These are phyloP conservation scores for Lolium perenne DNA, from an alignment of 176 grass and related monocot genomes.

Conservation along the genomic window DNA sequence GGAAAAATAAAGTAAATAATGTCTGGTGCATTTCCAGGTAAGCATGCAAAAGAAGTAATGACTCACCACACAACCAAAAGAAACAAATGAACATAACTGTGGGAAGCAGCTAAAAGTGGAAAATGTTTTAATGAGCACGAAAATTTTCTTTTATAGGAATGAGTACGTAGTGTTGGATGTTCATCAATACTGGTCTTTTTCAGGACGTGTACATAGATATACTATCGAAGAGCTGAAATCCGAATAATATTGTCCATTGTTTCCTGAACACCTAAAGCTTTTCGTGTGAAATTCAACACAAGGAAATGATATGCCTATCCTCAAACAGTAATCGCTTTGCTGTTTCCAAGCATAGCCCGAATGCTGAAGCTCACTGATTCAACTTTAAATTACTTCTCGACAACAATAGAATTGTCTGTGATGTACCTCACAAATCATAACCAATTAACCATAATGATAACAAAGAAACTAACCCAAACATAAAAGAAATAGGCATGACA, in stretches of 20 bases:
- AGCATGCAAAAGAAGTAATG: conserved; percentile 34
- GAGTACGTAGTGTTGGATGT: neutral
- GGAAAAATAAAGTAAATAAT: conserved; percentile 40
- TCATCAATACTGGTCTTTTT: neutral
- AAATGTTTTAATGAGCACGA: neutral
- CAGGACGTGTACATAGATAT: neutral
- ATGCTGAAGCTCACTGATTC: conserved; percentile 28
- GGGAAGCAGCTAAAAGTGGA: neutral
- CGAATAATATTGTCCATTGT: neutral
- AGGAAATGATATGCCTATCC: conserved; percentile 22
- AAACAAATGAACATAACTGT: conserved; percentile 19
- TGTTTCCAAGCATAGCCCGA: neutral
- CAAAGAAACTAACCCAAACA: conserved; percentile 24
- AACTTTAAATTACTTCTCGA: conserved; percentile 1
- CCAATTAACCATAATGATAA: neutral
- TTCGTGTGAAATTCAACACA: conserved; percentile 21
- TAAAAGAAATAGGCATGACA: conserved; percentile 19
- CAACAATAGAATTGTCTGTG: conserved; percentile 21
- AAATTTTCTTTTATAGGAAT: neutral
- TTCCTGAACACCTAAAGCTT: conserved; percentile 10
- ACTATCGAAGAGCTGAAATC: neutral
- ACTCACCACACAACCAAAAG: conserved; percentile 1
- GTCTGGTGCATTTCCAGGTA: conserved; percentile 28
- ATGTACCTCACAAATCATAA: conserved; percentile 9
- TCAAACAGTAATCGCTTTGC: neutral